Evolutionary conservation across 2,329 filamentous ascomycete species (phyloP), one percentile per base, ranked within the genome.

Genomic region (Macrophomina phaseolina): DNA sequence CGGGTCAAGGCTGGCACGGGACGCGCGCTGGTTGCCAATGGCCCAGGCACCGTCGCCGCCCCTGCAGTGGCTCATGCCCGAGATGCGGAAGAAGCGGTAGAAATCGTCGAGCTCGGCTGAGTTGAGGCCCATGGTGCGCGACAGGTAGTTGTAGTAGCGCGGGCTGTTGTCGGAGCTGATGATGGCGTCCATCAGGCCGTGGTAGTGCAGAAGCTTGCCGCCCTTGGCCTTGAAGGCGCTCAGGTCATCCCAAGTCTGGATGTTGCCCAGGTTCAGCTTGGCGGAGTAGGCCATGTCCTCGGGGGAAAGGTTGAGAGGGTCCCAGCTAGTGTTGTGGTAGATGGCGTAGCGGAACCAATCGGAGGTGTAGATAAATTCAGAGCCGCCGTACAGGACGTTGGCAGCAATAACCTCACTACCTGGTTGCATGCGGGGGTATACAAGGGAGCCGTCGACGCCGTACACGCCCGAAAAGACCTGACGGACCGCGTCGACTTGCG

Each of bases 81-180:
- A 82, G 73, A 83, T 83, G 38, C 79, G 79, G 77, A 87, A 87
- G 73, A 80, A 82, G 56, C 85, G 80, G 69, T 84, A 82, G 67
- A 83, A 84, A 0, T 74, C 70, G 66, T 84, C 81, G 5, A 84
- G 71, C 64, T 79, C 67, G 0, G 68, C 56, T 1, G 73, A 60
- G 0, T 73, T 68, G 0, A 77, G 70, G 3, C 72, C 69, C 81
- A 85, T 83, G 0, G 80, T 83, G 32, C 73, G n/a, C 3, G 76
- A 74, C 4, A 84, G 80, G 53, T 83, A 77, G 55, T 83, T 75
- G 73, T 85, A 85, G 77, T 85, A 85, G 12, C 80, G 73, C 11
- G 80, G 77, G 12, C 78, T 81, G 70, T 81, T 83, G 12, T 80
- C 78, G 14, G 76, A 79, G 14, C 78, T 76, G 71, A 85, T 83